Evolutionary conservation across 306 rosid genomes (phyloP), one percentile per base, ranked within the genome.

Genomic region (Prosopis cineraria): DNA sequence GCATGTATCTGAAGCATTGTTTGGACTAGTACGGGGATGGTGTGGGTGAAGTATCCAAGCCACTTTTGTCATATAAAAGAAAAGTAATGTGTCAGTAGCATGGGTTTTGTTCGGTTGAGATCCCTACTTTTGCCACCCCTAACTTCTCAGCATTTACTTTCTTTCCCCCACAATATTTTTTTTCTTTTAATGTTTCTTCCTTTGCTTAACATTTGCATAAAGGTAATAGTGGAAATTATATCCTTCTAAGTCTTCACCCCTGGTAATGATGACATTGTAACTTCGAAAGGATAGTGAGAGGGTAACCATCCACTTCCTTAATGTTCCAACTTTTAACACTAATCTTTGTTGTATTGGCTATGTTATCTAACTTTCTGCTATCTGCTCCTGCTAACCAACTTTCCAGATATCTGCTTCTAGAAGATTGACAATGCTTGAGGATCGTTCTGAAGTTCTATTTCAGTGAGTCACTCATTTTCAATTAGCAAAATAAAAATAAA

Each of bases 391-490:
- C 68, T 62, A 37, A 45, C 37, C 58, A 40, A 37, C 45, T 20
- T 29, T 79, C 66, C 76, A 82, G 98, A 88, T 95, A 75, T 91
- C 98, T 66, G 95, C 89, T 45, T 95, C 98, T 72, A 84, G 98
- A 82, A 89, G 97, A 85, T 83, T 91, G 77, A 58, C 93, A 24
- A 88, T 89, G 73, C 97, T 95, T 79, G 98, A 90, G 82, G 87
- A 92, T 81, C 90, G 90, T 65, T 83, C 96, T 47, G 98, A 95
- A 85, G 85, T 86, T 85, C 89, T 95, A 73, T 95, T 91, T 84
- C 97, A 89, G 98, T 95, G 87, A 58, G 98, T 84, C 52, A 41
- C 80, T 65, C 11, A 30, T 80, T 43, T 44, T 41, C 44, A 29
- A 68, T 53, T 53, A 64, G 30, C 36, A 27, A 70, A 79, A 72